These are phyloP conservation scores for Corymbia maculata DNA, from an alignment of 345 rosid genomes.

Conservation along the genomic window DNA sequence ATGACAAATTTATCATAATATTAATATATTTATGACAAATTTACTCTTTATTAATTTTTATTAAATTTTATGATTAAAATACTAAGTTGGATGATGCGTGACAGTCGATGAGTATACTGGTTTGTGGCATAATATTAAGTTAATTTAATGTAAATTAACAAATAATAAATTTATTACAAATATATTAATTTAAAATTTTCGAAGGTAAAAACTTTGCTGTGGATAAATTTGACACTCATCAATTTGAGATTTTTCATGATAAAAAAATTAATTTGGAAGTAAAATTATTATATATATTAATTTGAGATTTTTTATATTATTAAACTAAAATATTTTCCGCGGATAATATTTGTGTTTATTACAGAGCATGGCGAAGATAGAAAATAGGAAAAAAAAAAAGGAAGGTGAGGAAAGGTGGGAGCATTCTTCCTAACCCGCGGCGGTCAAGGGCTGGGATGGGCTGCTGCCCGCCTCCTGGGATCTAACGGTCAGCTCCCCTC, in stretches of 20 bases:
- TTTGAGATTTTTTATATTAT: no score
- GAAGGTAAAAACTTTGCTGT: no score
- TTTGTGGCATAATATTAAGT: no score
- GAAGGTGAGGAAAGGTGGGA: background rate
- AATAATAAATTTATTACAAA: accelerated
- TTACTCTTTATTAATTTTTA: no score
- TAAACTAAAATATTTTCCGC: no score
- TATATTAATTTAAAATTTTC: accelerated
- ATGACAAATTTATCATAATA: no score
- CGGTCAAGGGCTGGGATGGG: background rate
- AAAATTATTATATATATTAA: no score
- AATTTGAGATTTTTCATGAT: accelerated
- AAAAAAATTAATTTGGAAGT: accelerated
- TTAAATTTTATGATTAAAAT: no score
- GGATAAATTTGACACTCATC: accelerated
- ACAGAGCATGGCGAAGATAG: background rate
- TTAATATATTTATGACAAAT: no score
- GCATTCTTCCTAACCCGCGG: background rate
- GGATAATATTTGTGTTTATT: background rate
- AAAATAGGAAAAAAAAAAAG: background rate
- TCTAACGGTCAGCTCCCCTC: background rate
- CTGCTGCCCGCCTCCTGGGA: background rate
- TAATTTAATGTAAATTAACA: accelerated
- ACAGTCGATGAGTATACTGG: no score
- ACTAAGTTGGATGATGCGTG: no score